These are phyloP conservation scores for Paracamarosporium sp. DNA, from an alignment of 2,329 filamentous ascomycete genomes.

Conservation along the genomic window DNA sequence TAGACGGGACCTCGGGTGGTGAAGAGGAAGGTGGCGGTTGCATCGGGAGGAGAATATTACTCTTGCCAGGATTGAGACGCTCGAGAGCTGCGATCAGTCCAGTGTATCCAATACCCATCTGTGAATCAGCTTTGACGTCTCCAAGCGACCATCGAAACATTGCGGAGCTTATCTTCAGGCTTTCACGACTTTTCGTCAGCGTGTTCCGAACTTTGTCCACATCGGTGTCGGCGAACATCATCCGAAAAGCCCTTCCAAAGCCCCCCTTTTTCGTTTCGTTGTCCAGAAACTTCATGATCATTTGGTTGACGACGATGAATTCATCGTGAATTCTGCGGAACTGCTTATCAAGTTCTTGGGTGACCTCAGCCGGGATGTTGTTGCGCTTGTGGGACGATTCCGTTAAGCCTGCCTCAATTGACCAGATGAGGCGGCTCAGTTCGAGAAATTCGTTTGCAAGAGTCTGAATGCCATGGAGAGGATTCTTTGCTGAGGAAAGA, in stretches of 20 bases:
- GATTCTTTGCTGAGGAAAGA: constrained; percentile 41
- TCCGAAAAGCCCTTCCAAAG: constrained; percentile 68
- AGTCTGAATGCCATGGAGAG: constrained; percentile 52
- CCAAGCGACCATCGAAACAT: constrained; percentile 72
- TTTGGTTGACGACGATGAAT: constrained; percentile 68
- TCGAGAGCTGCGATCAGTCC: constrained; percentile 71
- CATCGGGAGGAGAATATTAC: constrained; percentile 30
- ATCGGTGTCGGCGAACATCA: constrained; percentile 61
- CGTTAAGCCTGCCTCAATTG: constrained; percentile 69
- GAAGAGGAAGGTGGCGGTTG: constrained; percentile 40
- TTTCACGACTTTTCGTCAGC: constrained; percentile 65
- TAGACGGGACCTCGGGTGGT: constrained; percentile 34
- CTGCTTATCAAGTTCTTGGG: constrained; percentile 69
- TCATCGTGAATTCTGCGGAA: constrained; percentile 67
- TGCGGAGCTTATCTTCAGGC: constrained; percentile 68
- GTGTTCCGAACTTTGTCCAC: constrained; percentile 66
- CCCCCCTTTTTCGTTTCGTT: constrained; percentile 66
- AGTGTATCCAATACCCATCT: constrained; percentile 71
- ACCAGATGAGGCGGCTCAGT: constrained; percentile 69
- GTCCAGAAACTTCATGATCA: constrained; percentile 67
- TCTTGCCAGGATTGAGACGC: constrained; percentile 49
- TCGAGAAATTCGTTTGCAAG: constrained; percentile 73
- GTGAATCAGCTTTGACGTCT: constrained; percentile 62
- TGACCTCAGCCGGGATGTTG: constrained; percentile 65
- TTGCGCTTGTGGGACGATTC: constrained; percentile 57